Evolutionary conservation across 202 grass and related monocot genomes (phyloP).

Genomic region (Brachypodium distachyon): DNA sequence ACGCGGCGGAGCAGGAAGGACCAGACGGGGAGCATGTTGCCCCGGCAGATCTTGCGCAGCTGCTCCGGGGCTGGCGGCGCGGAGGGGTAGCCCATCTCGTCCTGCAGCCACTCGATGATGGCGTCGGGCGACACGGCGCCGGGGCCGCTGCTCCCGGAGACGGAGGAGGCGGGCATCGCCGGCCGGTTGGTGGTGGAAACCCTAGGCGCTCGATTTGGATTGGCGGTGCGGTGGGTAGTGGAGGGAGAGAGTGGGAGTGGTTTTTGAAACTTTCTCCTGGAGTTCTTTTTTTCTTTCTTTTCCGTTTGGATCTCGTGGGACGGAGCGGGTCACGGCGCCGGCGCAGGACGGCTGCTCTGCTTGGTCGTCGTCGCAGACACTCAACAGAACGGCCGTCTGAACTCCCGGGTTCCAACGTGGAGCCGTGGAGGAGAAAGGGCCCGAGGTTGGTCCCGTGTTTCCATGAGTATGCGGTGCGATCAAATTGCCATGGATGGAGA

Average conservation of each 20-base stretch:
- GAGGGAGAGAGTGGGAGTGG: conserved; percentile 37
- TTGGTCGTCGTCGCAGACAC: background rate
- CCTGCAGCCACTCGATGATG: conserved; percentile 95
- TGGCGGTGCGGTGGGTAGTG: conserved; percentile 17
- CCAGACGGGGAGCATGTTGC: conserved; percentile 97
- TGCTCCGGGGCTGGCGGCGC: conserved; percentile 67
- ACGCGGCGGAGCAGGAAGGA: conserved; percentile 85
- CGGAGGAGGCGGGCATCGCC: conserved; percentile 50
- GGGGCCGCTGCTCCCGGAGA: conserved; percentile 43
- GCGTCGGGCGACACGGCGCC: conserved; percentile 67
- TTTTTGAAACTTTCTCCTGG: conserved; percentile 22
- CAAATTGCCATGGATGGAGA: no score
- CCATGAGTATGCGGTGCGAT: no score
- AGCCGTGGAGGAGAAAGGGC: no score
- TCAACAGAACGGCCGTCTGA: no score
- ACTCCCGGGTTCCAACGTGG: no score
- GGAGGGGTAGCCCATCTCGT: conserved; percentile 96
- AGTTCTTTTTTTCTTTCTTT: no score
- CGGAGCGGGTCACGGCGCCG: background rate
- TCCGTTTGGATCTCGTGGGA: conserved; percentile 9
- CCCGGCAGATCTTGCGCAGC: conserved; percentile 99
- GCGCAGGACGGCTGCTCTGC: conserved; percentile 14
- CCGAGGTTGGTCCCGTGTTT: no score
- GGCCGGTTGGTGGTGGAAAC: conserved; percentile 13
- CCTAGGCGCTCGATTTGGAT: conserved; percentile 33